Base-by-base conservation (phyloP, 208 protist genomes). In the Spongospora subterranea region DNA sequence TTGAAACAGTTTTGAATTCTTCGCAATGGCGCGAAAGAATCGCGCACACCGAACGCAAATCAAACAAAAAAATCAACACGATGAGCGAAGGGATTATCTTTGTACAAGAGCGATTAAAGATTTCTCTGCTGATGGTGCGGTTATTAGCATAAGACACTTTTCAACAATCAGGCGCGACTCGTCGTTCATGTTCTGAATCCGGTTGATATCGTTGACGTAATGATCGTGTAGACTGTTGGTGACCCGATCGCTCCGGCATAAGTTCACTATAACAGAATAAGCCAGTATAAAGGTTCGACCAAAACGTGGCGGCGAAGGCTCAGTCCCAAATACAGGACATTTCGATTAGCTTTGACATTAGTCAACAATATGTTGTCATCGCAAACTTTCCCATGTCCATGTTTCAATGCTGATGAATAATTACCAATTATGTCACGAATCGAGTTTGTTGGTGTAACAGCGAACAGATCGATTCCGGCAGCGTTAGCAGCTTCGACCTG, bases 141-240 rank as follows among this genome's bases (percentile, higher is more conserved):
- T n/a, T n/a, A 82, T 6, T 35, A 6, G 6, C n/a, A 39, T 6
- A 35, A 82, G 40, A 43, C 17, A 6, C 11, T 43, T 43, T 35
- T 82, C 17, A 35, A 82, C 71, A 39, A 39, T 6, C 35, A 82
- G 71, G 13, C 71, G 71, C 35, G 71, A 6, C n/a, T 35, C n/a
- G 35, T 82, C 71, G 6, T 6, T 82, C 71, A 82, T 45, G 35
- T 20, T 82, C 17, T 35, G 17, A 35, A 82, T 82, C 6, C 71
- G 71, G n/a, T 6, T 82, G 71, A 82, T 82, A 20, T 82, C 71
- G n/a, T 82, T 82, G 54, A 65, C 20, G 29, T 65, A 17, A 29
- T 32, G 29, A 65, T 65, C n/a, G 71, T 13, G 13, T 82, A 6
- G 13, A 82, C 35, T 82, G 71, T 40, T 20, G 71, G 35, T 20